Percentiles rank a stretch among this genome's conserved stretches.
Conservation (phyloP, 768 basidiomycete species). For the Crassisporium funariophilum region DNA sequence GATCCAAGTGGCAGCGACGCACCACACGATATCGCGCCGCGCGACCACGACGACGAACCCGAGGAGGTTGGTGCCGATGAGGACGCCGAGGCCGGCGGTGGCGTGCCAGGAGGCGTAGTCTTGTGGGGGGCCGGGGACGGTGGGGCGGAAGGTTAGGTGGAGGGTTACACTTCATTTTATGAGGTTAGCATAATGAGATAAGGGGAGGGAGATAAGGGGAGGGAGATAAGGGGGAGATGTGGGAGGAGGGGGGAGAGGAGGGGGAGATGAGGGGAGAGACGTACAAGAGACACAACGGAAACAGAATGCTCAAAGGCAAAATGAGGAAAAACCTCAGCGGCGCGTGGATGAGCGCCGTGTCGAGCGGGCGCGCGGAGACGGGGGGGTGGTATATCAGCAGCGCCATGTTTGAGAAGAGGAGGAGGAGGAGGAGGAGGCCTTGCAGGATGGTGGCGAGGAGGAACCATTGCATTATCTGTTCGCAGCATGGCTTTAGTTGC, state of each 20-base stretch:
- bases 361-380: slow-evolving; percentile 61
- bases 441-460: slow-evolving; percentile 73
- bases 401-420: slow-evolving; percentile 80
- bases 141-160: slow-evolving; percentile 58
- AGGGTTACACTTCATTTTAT: slow-evolving; percentile 61
- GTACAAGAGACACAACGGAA: slow-evolving; percentile 62
- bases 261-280: slow-evolving; percentile 19
- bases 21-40: slow-evolving; percentile 73
- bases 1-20: slow-evolving; percentile 74
- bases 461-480: slow-evolving; percentile 74
- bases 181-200: not conserved
- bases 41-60: slow-evolving; percentile 57
- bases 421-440: slow-evolving; percentile 65
- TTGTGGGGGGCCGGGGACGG: slow-evolving; percentile 45
- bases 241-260: no score
- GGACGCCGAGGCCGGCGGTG: slow-evolving; percentile 73
- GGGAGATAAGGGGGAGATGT: no score
- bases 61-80: slow-evolving; percentile 64
- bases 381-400: slow-evolving; percentile 75
- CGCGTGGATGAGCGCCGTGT: slow-evolving; percentile 83
- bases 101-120: slow-evolving; percentile 60
- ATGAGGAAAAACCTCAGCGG: slow-evolving; percentile 75
- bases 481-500: not conserved
- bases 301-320: slow-evolving; percentile 56
- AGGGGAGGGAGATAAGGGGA: not conserved